Base-by-base conservation (phyloP, 768 basidiomycete genomes). In the Chalciporus sphaerocephalus region DNA sequence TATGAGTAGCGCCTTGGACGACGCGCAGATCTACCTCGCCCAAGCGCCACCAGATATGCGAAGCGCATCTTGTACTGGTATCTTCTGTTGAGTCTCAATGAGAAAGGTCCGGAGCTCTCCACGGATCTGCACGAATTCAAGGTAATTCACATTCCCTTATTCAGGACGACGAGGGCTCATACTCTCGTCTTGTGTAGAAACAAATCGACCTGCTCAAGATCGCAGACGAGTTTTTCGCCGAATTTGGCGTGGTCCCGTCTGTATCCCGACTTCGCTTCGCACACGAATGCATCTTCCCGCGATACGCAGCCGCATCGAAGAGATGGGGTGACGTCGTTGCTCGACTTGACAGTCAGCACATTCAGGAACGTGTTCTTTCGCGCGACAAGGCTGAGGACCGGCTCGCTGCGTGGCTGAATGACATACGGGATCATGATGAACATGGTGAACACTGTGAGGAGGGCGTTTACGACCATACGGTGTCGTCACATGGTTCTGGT, bases 41-140 rank as follows among this genome's bases (percentile, higher is more conserved):
- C 64, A 78, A 37, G 79, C 80, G 0, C 80, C 82, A 0, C 81
- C 81, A 0, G 81, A 84, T 51, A 75, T 77, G 42, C 66, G 78
- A 75, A 74, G 61, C 74, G 72, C 24, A 73, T 81, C 4, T 53
- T 76, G 23, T 78, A 78, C 53, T 81, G 81, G 80, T 72, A 74
- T 53, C 73, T 80, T 13, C 52, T 83, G 15, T 64, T 81, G 16
- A 74, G 71, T 8, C 60, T 84, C 17, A 64, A 73, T 7, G 67
- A 79, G 25, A 70, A 69, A 25, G 80, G 79, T 7, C 66, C 72
- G 1, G 70, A 78, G 24, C 55, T 79, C 18, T 73, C 72, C 40
- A 46, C 58, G 0, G 73, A 79, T 52, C 59, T 84, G 36, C 54
- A 51, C 7, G 79, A 83, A 46, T 52, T 85, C 6, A 58, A 76